Evolutionary conservation across 2,329 filamentous ascomycete genomes (phyloP), one percentile per base, ranked within the genome.

Genomic region (Neofusicoccum sp.): DNA sequence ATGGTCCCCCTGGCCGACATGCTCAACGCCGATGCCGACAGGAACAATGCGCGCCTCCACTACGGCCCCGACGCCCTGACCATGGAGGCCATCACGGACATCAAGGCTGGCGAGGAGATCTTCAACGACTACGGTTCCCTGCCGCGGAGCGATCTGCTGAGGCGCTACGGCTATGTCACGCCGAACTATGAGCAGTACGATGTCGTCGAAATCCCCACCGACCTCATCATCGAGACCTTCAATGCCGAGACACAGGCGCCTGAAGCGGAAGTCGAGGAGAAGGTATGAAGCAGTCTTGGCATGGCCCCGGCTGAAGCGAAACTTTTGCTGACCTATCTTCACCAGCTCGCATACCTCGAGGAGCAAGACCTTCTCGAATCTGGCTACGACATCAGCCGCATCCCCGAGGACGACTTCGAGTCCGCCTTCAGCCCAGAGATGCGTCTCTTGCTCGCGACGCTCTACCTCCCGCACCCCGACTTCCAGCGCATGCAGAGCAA

Each of bases 1-100:
- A 95, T 96, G 90, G 89, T 96, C 0, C 91, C 92, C 1, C 84
- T 97, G 79, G 92, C 92, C 1, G 93, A 96, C 71, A 87, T 96
- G 69, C 81, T 97, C 33, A 96, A 96, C 68, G 91, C 92, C 0
- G 90, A 96, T 71, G 91, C 89, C 4, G 86, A 91, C 64, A 77
- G 79, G 65, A 95, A 95, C 73, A 96, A 96, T 66, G 82, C 85
- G 20, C 82, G 84, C 45, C 79, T 88, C 0, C 86, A 84, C 68
- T 84, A 88, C 70, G 83, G 86, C 64, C 78, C 82, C 61, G 76
- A 79, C 47, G 75, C 71, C 9, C 79, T 96, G 7, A 86, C 87
- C 2, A 93, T 95, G 73, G 89, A 86, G 26, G 81, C 89, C 0
- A 79, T 93, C 62, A 84, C 86, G 44, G 76, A 83, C 1, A 91